phyloP scores from a whole-genome alignment of 164 flowering plant genomes.

The Annona cherimola region DNA sequence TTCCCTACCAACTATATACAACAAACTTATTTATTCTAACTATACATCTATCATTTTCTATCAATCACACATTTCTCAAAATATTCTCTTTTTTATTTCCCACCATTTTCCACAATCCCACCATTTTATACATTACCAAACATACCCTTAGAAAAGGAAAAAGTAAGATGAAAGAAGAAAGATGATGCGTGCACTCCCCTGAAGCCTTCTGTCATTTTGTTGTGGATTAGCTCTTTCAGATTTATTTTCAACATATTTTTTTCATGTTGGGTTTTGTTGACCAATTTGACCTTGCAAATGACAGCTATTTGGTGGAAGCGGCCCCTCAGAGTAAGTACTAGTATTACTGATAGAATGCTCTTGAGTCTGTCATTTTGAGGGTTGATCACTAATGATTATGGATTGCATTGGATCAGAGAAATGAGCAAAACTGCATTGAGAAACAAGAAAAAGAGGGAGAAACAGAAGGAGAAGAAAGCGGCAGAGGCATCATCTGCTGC shows the following conservation, averaged over 20 bases:
- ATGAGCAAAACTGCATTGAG: constrained; percentile 79
- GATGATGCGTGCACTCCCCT: neutral
- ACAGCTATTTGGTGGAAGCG: constrained; percentile 69
- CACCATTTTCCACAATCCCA: neutral
- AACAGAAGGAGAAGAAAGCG: constrained; percentile 82
- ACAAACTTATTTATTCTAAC: no score
- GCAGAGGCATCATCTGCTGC: constrained; percentile 43
- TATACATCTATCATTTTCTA: no score
- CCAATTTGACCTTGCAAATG: constrained; percentile 13
- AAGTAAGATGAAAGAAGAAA: no score
- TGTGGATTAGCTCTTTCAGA: neutral
- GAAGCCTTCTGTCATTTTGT: neutral
- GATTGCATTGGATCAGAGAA: constrained; percentile 34
- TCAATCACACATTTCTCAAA: no score
- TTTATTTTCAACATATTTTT: neutral
- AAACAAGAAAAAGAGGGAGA: constrained; percentile 91
- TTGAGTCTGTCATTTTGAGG: neutral
- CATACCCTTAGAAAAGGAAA: no score
- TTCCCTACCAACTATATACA: no score
- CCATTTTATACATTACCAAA: neutral
- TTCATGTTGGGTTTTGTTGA: constrained; percentile 3
- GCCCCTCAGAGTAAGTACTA: constrained; percentile 59
- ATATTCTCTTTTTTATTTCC: no score
- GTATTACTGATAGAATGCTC: neutral
- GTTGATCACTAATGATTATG: neutral